Conservation (phyloP, 75 land plant species). For the Cryptomeria japonica region DNA sequence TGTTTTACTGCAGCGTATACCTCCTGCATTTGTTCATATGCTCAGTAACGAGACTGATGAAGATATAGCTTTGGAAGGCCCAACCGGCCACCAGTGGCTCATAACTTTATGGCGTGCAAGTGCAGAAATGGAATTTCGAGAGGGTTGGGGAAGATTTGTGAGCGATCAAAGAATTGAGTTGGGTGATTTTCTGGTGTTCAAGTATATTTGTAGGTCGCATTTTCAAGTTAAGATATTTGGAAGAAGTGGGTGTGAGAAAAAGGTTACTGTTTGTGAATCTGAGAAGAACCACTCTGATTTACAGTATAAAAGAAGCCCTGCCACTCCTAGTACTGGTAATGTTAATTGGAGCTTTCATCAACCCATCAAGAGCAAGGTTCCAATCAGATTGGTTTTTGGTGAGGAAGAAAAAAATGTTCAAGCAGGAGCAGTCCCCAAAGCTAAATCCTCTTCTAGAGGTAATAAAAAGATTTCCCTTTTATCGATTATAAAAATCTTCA, state of each 20-base stretch:
- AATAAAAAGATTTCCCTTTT: background rate
- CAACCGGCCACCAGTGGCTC: conserved; percentile 10
- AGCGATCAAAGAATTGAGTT: conserved; percentile 2
- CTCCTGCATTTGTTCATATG: conserved; percentile 13
- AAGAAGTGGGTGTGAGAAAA: conserved; percentile 6
- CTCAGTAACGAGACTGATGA: background rate
- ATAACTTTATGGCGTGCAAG: background rate
- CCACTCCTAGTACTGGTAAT: background rate
- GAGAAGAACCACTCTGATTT: background rate
- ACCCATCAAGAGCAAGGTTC: background rate
- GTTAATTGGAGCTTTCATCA: background rate
- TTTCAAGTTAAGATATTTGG: conserved; percentile 16
- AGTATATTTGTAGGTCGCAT: conserved; percentile 4
- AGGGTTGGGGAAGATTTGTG: conserved; percentile 15
- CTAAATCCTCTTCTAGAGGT: background rate
- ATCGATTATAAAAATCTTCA: too few species aligned
- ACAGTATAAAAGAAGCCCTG: background rate
- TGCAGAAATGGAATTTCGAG: conserved; percentile 6
- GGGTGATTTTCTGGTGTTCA: conserved; percentile 18
- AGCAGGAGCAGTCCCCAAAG: background rate
- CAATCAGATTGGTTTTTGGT: background rate
- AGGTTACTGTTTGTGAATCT: background rate
- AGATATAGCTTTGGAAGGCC: conserved; percentile 12
- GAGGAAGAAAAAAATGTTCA: background rate
- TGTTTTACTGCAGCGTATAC: conserved; percentile 15